Evolutionary conservation across 805 yeast genomes (phyloP).

Genomic region (Wickerhamiella azyma): DNA sequence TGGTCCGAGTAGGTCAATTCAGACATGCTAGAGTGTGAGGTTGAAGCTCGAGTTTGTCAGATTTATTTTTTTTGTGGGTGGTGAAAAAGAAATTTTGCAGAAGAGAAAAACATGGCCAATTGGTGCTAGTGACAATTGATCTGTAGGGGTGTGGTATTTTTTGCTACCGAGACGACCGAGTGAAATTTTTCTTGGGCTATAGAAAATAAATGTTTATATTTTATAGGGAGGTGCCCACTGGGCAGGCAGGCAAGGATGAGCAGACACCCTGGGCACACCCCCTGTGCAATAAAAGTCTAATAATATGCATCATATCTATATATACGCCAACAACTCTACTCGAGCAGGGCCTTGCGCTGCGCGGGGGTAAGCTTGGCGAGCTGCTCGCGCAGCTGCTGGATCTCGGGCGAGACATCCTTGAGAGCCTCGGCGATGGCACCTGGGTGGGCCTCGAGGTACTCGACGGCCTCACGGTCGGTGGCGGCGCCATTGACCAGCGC

Average conservation of each 20-base stretch:
- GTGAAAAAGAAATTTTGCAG: not conserved
- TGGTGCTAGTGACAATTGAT: too few relatives aligned
- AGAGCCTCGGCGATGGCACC: conserved; percentile 25
- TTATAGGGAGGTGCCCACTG: too few relatives aligned
- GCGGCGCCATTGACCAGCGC: conserved; percentile 32
- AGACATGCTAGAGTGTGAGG: not conserved
- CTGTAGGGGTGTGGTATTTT: too few relatives aligned
- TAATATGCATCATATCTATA: not conserved
- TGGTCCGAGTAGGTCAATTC: conserved; percentile 43
- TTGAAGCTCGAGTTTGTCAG: not conserved
- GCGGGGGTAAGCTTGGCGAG: conserved; percentile 23
- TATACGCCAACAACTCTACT: conserved; percentile 10
- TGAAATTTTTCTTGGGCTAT: too few relatives aligned
- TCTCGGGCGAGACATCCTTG: conserved; percentile 11
- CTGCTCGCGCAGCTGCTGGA: conserved; percentile 21
- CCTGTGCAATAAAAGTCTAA: too few relatives aligned
- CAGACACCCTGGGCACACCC: too few relatives aligned
- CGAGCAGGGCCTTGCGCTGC: conserved; percentile 25
- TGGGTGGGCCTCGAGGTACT: conserved; percentile 75
- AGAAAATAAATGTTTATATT: too few relatives aligned
- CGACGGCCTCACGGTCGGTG: conserved; percentile 65
- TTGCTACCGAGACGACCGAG: too few relatives aligned
- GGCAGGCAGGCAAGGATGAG: too few relatives aligned
- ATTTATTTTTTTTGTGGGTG: not conserved
- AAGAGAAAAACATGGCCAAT: too few relatives aligned